A percentile compares a stretch with the other conserved stretches of the same genome.
Conservation (phyloP, 371 early-diverging fungal species). For the Batrachochytrium dendrobatidis region DNA sequence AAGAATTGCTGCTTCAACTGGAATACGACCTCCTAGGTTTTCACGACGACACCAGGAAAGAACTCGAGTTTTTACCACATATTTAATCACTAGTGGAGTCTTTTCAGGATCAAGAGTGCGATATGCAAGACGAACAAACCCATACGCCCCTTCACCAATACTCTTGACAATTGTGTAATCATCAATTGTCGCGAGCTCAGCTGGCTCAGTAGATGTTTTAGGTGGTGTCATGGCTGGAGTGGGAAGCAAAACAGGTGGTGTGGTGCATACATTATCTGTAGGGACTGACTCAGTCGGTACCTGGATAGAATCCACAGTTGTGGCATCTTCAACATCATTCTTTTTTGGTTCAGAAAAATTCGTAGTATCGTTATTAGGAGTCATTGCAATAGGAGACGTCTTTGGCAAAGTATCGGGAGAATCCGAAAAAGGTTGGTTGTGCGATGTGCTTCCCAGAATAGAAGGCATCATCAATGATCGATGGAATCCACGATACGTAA, state of each 20-base stretch:
- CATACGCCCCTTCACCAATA: constrained; percentile 69
- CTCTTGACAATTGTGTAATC: constrained; percentile 55
- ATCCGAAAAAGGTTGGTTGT: too few species aligned
- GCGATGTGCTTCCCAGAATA: too few species aligned
- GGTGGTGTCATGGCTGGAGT: not conserved
- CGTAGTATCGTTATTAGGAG: too few species aligned
- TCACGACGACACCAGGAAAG: constrained; percentile 67
- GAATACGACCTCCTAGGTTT: constrained; percentile 52
- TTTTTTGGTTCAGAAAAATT: too few species aligned
- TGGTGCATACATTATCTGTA: too few species aligned
- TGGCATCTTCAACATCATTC: too few species aligned
- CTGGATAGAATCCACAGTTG: too few species aligned
- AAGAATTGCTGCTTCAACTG: constrained; percentile 63
- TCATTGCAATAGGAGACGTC: too few species aligned
- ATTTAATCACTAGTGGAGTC: constrained; percentile 64
- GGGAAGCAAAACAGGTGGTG: too few species aligned
- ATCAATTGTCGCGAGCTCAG: constrained; percentile 29
- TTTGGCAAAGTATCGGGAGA: too few species aligned
- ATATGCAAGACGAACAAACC: constrained; percentile 55
- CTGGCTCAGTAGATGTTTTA: not conserved
- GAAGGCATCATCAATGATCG: too few species aligned
- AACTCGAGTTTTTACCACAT: constrained; percentile 67
- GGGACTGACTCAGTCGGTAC: too few species aligned
- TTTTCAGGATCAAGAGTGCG: constrained; percentile 39
- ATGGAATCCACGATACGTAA: constrained; percentile 42